phyloP scores from a whole-genome alignment of 129 eudicot species.

The Artemisia argyi region DNA sequence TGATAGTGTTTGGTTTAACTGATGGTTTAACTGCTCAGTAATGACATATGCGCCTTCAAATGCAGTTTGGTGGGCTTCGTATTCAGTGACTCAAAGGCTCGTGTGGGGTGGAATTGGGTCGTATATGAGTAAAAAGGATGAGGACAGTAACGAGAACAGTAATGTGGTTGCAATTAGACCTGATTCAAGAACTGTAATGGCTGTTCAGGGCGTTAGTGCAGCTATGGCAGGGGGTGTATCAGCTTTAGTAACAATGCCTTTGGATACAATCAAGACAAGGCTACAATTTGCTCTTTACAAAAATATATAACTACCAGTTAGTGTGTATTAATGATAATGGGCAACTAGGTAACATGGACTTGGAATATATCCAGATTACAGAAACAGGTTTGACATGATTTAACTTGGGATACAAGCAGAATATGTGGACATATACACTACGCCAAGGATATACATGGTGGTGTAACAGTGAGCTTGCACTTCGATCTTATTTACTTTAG shows the following conservation, averaged over 20 bases:
- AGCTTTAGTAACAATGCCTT: conserved; percentile 76
- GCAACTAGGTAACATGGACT: too few species aligned
- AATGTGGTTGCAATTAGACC: conserved; percentile 36
- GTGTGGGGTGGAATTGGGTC: conserved; percentile 85
- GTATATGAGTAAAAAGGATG: conserved; percentile 40
- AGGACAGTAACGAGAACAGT: conserved; percentile 27
- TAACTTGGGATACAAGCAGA: conserved; percentile 19
- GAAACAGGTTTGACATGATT: too few species aligned
- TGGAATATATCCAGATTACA: too few species aligned
- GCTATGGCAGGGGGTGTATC: conserved; percentile 88
- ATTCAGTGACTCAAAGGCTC: conserved; percentile 72
- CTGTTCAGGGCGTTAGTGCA: conserved; percentile 81
- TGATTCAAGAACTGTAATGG: conserved; percentile 63
- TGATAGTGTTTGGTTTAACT: too few species aligned
- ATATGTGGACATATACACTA: background rate
- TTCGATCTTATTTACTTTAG: conserved; percentile 11
- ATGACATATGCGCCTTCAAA: conserved; percentile 88
- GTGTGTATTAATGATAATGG: too few species aligned
- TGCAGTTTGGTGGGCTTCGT: conserved; percentile 98
- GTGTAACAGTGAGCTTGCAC: conserved; percentile 3
- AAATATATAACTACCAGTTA: too few species aligned
- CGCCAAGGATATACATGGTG: conserved; percentile 12
- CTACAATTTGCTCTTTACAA: too few species aligned
- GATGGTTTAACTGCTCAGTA: too few species aligned
- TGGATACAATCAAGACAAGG: conserved; percentile 82